phyloP scores from a whole-genome alignment of 169 alveolate species.

The Cryptosporidium parvum region DNA sequence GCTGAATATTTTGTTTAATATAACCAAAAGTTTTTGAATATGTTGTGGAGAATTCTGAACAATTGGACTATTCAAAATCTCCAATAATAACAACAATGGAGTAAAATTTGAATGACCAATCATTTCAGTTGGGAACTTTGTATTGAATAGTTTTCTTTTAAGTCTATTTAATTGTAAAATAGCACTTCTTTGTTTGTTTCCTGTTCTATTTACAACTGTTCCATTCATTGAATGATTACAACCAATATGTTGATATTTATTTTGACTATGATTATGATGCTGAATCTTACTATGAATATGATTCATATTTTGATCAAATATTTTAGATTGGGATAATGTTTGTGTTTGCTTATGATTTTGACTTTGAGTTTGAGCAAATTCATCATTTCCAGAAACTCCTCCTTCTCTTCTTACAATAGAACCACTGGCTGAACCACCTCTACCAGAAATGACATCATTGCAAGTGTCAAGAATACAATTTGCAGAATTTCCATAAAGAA shows the following conservation, averaged over 20 bases:
- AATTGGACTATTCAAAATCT: slow-evolving; percentile 22
- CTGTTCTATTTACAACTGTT: background rate
- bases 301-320: background rate
- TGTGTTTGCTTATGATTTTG: background rate
- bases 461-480: background rate
- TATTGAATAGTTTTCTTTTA: slow-evolving; percentile 14
- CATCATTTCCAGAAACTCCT: background rate
- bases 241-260: background rate
- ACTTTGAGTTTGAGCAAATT: background rate
- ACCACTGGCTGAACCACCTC: background rate
- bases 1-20: slow-evolving; percentile 12
- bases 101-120: slow-evolving; percentile 15
- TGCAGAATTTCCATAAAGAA: background rate
- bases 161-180: slow-evolving; percentile 13
- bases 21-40: slow-evolving; percentile 13
- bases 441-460: background rate
- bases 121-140: slow-evolving; percentile 37
- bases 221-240: background rate
- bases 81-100: slow-evolving; percentile 37
- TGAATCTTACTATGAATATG: background rate
- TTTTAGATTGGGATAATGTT: background rate
- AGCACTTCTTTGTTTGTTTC: background rate
- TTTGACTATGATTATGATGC: background rate
- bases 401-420: background rate
- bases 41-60: slow-evolving; percentile 62